Percentiles rank a stretch among this genome's conserved stretches.
These are phyloP conservation scores for Caloboletus firmus DNA, from an alignment of 1,284 basidiomycete species.

Conservation along the genomic window DNA sequence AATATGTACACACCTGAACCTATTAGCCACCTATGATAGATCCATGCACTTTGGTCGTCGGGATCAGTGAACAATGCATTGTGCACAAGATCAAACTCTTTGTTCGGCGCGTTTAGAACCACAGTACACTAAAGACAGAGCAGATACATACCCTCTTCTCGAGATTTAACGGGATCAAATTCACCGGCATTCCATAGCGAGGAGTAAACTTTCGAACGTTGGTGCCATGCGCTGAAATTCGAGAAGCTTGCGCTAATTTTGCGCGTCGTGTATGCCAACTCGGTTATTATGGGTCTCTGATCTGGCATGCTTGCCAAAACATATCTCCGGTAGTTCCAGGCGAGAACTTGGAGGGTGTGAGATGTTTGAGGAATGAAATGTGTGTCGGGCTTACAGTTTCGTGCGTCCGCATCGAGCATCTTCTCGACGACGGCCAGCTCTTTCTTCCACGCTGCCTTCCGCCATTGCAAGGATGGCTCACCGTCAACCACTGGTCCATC, in stretches of 20 bases:
- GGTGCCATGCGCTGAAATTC: conserved; percentile 99
- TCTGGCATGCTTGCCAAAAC: conserved; percentile 71
- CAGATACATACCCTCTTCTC: conserved; percentile 59
- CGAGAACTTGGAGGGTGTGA: conserved; percentile 63
- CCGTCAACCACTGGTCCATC: conserved; percentile 53
- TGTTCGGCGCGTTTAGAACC: background rate
- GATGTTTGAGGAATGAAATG: background rate
- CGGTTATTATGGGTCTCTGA: conserved; percentile 51
- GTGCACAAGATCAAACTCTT: conserved; percentile 89
- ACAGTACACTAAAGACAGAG: background rate
- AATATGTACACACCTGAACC: conserved; percentile 55
- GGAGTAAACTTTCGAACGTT: conserved; percentile 81
- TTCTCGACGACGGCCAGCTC: conserved; percentile 86
- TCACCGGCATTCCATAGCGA: conserved; percentile 65
- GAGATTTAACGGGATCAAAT: conserved; percentile 50
- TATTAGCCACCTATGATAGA: conserved; percentile 96
- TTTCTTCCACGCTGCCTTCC: conserved; percentile 73
- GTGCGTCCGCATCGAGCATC: conserved; percentile 83
- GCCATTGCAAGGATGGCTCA: conserved; percentile 61
- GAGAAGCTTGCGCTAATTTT: conserved; percentile 96
- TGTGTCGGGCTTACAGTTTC: conserved; percentile 74
- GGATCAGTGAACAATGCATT: conserved; percentile 98
- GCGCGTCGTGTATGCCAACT: conserved; percentile 79
- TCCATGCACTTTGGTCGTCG: conserved; percentile 94
- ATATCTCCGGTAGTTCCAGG: conserved; percentile 90